Conservation (phyloP, 2,329 filamentous ascomycete species). For the Arachnomyces sp. region DNA sequence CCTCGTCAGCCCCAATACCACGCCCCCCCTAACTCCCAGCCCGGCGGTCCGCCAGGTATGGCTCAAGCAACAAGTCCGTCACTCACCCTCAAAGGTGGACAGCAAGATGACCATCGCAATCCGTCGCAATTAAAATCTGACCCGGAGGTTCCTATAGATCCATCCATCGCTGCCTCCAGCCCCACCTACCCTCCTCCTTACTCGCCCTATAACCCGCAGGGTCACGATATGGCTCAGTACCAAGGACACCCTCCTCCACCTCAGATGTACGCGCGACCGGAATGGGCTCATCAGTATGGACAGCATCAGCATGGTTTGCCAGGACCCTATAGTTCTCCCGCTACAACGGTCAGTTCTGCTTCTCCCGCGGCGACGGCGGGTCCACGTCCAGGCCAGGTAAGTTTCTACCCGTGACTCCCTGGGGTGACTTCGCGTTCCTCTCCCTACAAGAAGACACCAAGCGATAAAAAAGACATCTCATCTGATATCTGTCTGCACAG, state of each 20-base stretch:
- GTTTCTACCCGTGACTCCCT: conserved; percentile 25
- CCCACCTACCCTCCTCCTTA: conserved; percentile 82
- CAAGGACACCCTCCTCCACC: conserved; percentile 40
- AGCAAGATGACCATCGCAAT: conserved; percentile 64
- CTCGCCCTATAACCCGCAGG: conserved; percentile 74
- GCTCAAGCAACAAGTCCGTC: conserved; percentile 99
- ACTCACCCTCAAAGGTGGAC: conserved; percentile 67
- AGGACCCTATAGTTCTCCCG: conserved; percentile 42
- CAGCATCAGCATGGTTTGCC: conserved; percentile 41
- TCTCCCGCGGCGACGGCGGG: conserved; percentile 54
- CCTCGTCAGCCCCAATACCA: conserved; percentile 68
- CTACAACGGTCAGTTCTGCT: conserved; percentile 51
- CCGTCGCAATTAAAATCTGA: conserved; percentile 76
- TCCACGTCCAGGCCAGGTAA: conserved; percentile 55
- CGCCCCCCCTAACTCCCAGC: conserved; percentile 59
- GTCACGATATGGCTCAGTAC: conserved; percentile 76
- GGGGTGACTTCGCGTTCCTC: conserved; percentile 13
- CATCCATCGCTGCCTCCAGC: conserved; percentile 87
- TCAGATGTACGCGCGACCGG: conserved; percentile 40
- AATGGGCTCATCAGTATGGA: conserved; percentile 39
- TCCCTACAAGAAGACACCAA: conserved; percentile 10
- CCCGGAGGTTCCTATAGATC: conserved; percentile 97
- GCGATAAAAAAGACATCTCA: conserved; percentile 17
- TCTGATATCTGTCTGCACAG: conserved; percentile 34
- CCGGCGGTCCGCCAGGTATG: conserved; percentile 79